A percentile compares a stretch with the other conserved stretches of the same genome.
phyloP scores from a whole-genome alignment of 2,329 filamentous ascomycete genomes.

The Calonectria multiphialidica region DNA sequence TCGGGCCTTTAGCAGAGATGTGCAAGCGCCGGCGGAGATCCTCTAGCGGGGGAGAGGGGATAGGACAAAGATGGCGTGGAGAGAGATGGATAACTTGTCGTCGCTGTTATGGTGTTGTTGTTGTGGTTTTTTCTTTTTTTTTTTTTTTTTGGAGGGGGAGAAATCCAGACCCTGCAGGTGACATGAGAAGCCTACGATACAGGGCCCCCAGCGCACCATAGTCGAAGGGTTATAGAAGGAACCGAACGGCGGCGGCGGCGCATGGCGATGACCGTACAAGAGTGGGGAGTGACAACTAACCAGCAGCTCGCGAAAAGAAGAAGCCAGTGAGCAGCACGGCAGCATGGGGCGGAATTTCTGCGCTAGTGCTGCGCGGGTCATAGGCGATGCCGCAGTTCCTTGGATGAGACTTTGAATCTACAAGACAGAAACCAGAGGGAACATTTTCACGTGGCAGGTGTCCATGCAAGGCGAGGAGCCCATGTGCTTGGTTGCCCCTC shows the following conservation, averaged over 20 bases:
- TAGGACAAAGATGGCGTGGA: neutral
- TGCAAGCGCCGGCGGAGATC: conserved; percentile 9
- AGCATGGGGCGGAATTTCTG: neutral
- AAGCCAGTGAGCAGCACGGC: neutral
- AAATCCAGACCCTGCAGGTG: conserved; percentile 15
- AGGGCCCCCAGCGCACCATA: neutral
- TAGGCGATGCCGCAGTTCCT: neutral
- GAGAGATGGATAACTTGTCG: neutral
- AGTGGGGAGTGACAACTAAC: neutral
- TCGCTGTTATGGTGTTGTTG: conserved; percentile 1
- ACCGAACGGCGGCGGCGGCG: neutral
- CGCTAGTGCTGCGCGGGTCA: neutral
- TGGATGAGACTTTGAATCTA: neutral
- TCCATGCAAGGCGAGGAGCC: conserved; percentile 4
- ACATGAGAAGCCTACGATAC: neutral
- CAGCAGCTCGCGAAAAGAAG: neutral
- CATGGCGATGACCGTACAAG: neutral
- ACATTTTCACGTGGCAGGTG: conserved; percentile 7
- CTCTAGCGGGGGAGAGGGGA: neutral
- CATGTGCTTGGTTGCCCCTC: conserved; percentile 7
- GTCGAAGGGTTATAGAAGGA: neutral
- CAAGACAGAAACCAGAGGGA: neutral
- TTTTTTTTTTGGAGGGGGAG: conserved; percentile 13
- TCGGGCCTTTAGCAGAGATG: neutral
- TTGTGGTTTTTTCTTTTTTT: conserved; percentile 14